Conservation (phyloP, 306 rosid species). For the Trichosanthes cucumerina region DNA sequence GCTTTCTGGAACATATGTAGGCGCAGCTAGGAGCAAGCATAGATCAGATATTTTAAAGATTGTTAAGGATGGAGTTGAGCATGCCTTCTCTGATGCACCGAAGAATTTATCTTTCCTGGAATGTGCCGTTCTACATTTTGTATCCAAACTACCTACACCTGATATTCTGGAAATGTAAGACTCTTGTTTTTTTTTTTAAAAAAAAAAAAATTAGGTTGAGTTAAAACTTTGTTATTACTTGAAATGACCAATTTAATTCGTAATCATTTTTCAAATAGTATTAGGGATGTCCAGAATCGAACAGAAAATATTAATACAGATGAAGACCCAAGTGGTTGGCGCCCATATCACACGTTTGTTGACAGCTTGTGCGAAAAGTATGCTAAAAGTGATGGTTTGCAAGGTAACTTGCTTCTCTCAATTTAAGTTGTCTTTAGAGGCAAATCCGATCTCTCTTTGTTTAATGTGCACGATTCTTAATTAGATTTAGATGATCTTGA, state of each 20-base stretch:
- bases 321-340: constrained; percentile 98
- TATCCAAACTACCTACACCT: constrained; percentile 63
- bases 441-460: background rate
- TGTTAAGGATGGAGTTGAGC: constrained; percentile 65
- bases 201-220: constrained; percentile 14
- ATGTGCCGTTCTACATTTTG: constrained; percentile 56
- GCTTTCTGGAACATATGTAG: constrained; percentile 74
- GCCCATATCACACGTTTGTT: constrained; percentile 62
- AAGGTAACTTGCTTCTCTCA: constrained; percentile 32
- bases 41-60: constrained; percentile 56
- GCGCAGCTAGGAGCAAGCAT: constrained; percentile 76
- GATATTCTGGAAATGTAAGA: constrained; percentile 69
- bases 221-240: constrained; percentile 1
- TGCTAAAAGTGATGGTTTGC: constrained; percentile 71
- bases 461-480: background rate
- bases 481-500: background rate
- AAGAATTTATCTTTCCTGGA: constrained; percentile 72
- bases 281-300: constrained; percentile 63
- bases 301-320: constrained; percentile 64
- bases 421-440: background rate
- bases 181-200: constrained; percentile 19
- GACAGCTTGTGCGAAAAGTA: constrained; percentile 57
- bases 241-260: constrained; percentile 13
- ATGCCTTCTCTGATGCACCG: constrained; percentile 80
- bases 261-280: constrained; percentile 28